phyloP scores from a whole-genome alignment of 768 basidiomycete genomes.

The Kwoniella bestiolae region DNA sequence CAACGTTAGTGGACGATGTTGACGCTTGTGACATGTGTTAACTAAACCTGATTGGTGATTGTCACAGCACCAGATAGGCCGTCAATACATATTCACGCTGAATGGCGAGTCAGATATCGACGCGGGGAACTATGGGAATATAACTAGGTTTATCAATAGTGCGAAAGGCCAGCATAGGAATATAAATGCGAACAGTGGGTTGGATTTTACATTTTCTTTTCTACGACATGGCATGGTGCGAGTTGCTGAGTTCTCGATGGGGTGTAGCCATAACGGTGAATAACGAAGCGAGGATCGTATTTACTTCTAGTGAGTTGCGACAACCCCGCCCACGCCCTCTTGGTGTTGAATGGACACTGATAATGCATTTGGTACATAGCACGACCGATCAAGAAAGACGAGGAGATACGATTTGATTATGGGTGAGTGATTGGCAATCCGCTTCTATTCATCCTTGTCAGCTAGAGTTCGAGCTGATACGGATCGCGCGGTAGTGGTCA shows the following conservation, averaged over 20 bases:
- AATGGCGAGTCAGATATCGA: conserved; percentile 21
- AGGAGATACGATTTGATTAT: conserved; percentile 23
- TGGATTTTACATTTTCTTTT: too few relatives aligned
- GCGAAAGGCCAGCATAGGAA: conserved; percentile 14
- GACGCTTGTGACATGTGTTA: too few relatives aligned
- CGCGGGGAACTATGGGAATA: conserved; percentile 18
- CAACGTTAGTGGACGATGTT: conserved; percentile 14
- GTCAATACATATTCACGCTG: conserved; percentile 19
- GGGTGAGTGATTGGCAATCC: conserved; percentile 13
- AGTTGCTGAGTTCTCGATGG: not conserved
- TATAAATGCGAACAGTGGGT: conserved; percentile 8
- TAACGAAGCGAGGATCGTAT: conserved; percentile 5
- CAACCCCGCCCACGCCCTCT: too few relatives aligned
- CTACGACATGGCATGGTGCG: too few relatives aligned
- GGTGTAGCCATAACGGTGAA: conserved; percentile 4
- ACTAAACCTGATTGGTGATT: too few relatives aligned
- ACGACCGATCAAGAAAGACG: conserved; percentile 7
- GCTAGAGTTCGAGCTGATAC: too few relatives aligned
- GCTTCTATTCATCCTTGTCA: not conserved
- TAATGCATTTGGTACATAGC: too few relatives aligned
- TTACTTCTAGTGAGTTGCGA: conserved; percentile 15
- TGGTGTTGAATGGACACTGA: too few relatives aligned
- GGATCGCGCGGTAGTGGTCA: not conserved
- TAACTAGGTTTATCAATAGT: conserved; percentile 25
- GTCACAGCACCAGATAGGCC: conserved; percentile 18